Evolutionary conservation across 129 eudicot genomes (phyloP).

Genomic region (Rutidosis leptorrhynchoides): DNA sequence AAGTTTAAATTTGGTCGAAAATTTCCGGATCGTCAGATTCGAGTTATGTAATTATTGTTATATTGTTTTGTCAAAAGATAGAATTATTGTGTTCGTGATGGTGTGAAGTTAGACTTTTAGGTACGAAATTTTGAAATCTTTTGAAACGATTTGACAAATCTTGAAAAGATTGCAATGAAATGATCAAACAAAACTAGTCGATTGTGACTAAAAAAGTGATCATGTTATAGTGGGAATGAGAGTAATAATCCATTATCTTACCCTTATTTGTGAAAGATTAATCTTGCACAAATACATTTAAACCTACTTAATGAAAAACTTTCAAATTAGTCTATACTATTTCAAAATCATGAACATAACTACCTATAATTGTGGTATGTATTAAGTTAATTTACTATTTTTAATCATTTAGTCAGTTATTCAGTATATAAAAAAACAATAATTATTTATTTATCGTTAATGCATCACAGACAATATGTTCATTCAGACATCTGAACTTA

Average conservation of each 20-base stretch:
- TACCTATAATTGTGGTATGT: no score
- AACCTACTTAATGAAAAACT: neutral
- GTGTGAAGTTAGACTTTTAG: conserved; percentile 12
- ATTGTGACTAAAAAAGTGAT: conserved; percentile 9
- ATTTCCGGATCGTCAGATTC: no score
- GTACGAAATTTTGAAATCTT: neutral
- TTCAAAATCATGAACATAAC: no score
- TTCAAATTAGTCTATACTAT: no score
- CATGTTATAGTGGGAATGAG: neutral
- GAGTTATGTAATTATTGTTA: neutral
- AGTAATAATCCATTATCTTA: neutral
- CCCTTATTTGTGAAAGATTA: neutral
- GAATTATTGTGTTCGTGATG: neutral
- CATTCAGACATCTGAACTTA: no score
- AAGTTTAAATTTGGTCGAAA: no score
- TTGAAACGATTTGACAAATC: neutral
- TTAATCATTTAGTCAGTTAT: no score
- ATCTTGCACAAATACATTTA: neutral
- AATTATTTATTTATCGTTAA: no score
- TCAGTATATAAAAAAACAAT: no score
- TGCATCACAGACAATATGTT: no score
- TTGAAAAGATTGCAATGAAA: neutral
- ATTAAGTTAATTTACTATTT: neutral
- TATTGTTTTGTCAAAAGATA: neutral
- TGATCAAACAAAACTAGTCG: neutral